Base-by-base conservation (phyloP, 768 basidiomycete species). In the Naganishia kalamii region DNA sequence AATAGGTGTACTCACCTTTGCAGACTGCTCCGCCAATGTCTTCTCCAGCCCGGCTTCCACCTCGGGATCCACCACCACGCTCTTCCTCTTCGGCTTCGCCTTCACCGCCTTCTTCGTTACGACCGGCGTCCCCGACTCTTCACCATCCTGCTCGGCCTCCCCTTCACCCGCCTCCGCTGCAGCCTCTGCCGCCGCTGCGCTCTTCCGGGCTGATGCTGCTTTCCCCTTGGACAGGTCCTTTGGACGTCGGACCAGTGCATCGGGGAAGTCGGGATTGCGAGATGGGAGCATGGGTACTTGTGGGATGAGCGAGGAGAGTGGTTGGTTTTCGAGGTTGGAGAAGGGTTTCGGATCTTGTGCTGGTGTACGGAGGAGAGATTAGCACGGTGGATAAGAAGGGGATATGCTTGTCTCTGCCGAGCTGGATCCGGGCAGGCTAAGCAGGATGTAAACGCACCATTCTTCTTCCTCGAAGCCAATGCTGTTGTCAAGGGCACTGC, bases 401-500 rank as follows among this genome's bases (percentile, higher is more conserved):
- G 17, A 21, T 47, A 19, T 17, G 23, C 46, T 47, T 17, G 23
- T 10, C 46, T 8, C 7, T 47, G 46, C n/a, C 8, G n/a, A 25
- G 17, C 10, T 8, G 17, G 23, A 11, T 47, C 13, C 46, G 21
- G 8, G 7, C 46, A 10, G 17, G 10, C 8, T 47, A 6, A 19
- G 7, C 23, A 19, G 12, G 7, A 4, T 50, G 3, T 3, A 12
- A 19, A 54, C 66, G 7, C 30, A 68, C 67, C 67, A 41, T 52
- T 60, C 30, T 60, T 50, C 21, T 64, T 50, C 29, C 67, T 51
- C 5, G 59, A 40, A 33, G 67, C 67, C 19, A 68, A 50, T 10
- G 67, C 67, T 11, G 48, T 41, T 12, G 76, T 73, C 12, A 77
- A 65, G 21, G 68, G 70, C 25, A 77, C 74, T 13, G 76, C 72